Evolutionary conservation across 2,329 filamentous ascomycete species (phyloP).

Genomic region (Pyrenochaeta sp.): DNA sequence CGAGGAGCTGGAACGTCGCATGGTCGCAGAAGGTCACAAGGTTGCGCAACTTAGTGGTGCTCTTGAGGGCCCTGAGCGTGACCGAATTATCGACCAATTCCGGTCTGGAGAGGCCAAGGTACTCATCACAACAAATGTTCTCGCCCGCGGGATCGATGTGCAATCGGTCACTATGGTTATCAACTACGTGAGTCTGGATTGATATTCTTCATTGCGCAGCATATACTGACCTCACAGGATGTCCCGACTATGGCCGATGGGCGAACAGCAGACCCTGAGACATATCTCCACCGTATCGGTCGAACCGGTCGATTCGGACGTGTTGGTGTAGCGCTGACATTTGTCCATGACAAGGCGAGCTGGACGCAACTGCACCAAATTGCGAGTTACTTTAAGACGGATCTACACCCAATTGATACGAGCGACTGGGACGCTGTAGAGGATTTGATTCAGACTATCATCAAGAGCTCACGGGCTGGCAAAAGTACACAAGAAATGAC

Average conservation of each 20-base stretch:
- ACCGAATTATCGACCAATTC: conserved; percentile 86
- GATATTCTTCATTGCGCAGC: neutral
- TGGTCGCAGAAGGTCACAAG: conserved; percentile 89
- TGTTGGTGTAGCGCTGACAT: conserved; percentile 94
- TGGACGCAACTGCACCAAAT: conserved; percentile 84
- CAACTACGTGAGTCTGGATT: conserved; percentile 75
- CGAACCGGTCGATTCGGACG: conserved; percentile 96
- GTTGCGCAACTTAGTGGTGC: conserved; percentile 90
- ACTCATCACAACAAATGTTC: conserved; percentile 95
- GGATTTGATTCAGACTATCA: conserved; percentile 75
- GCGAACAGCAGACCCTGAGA: conserved; percentile 80
- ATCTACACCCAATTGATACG: conserved; percentile 81
- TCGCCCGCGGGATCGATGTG: conserved; percentile 94
- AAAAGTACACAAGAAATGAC: conserved; percentile 53
- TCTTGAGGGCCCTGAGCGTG: conserved; percentile 83
- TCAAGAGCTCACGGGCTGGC: conserved; percentile 52
- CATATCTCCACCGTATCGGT: conserved; percentile 96
- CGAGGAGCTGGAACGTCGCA: conserved; percentile 81
- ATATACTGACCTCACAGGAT: conserved; percentile 56
- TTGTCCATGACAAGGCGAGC: conserved; percentile 86
- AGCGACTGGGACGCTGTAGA: conserved; percentile 93
- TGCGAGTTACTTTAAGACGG: conserved; percentile 78
- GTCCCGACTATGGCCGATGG: conserved; percentile 67
- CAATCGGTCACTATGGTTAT: conserved; percentile 95
- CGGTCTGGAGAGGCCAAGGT: conserved; percentile 89